Conservation (phyloP, 2,329 filamentous ascomycete genomes). For the Microdochium paspali region DNA sequence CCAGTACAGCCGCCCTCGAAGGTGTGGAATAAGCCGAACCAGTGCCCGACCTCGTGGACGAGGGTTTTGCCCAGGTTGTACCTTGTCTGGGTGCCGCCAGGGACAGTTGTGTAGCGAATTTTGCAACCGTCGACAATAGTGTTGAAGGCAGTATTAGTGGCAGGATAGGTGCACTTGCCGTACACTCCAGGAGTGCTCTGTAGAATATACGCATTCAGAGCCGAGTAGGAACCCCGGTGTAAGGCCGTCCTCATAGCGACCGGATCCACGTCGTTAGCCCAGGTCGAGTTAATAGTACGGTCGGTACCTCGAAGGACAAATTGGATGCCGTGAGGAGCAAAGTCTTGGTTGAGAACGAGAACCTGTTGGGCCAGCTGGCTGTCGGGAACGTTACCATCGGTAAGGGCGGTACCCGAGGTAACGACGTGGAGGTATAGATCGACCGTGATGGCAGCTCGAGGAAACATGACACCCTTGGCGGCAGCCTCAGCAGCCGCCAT, state of each 20-base stretch:
- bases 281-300: conserved; percentile 1
- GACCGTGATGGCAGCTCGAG: not conserved
- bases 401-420: not conserved
- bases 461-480: not conserved
- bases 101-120: conserved; percentile 13
- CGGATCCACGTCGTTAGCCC: conserved; percentile 2
- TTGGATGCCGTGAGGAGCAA: conserved; percentile 1
- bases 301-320: conserved; percentile 3
- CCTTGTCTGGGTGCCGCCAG: conserved; percentile 12
- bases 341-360: not conserved
- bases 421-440: not conserved
- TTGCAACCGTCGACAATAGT: conserved; percentile 22
- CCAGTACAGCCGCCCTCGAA: conserved; percentile 33
- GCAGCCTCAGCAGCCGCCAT: not conserved
- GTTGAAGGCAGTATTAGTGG: conserved; percentile 18
- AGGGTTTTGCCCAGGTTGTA: conserved; percentile 25
- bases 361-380: not conserved
- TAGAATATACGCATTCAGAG: conserved; percentile 39
- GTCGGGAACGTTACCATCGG: not conserved
- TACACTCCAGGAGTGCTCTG: conserved; percentile 24
- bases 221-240: conserved; percentile 31
- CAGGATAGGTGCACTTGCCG: conserved; percentile 38
- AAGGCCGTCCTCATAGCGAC: conserved; percentile 5
- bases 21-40: conserved; percentile 27
- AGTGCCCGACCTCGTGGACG: conserved; percentile 28